Base-by-base conservation (phyloP, 768 basidiomycete species). In the Rhizopogon salebrosus region DNA sequence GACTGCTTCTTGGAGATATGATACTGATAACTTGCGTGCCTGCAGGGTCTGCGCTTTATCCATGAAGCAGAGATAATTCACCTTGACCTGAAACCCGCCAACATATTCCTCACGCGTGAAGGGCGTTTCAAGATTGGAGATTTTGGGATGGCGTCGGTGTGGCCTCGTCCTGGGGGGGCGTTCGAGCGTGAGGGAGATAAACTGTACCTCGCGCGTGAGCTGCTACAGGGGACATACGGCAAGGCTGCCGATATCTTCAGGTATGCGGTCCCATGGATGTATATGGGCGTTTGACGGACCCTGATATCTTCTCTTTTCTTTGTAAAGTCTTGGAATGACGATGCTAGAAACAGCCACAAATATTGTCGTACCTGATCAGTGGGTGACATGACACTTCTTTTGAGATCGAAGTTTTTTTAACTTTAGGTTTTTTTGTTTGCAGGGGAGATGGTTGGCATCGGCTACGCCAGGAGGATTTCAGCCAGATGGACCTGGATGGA, bases 121-220 rank as follows among this genome's bases (percentile, higher is more conserved):
- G 97, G 97, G 1, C 80, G 87, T 41, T 87, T 99, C 73, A 93
- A 92, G 74, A 93, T 99, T 66, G 95, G 95, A 7, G 97, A 99
- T 68, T 98, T 98, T 73, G 97, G 97, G 8, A 93, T 99, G 85
- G 95, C 95, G n/a, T 91, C 92, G 6, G 62, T 92, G 49, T 95
- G 92, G 89, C 92, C 93, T 1, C 75, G 93, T 36, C 45, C 60
- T 6, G 59, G 67, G 3, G 75, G 73, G 13, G 67, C 69, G n/a
- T 93, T 98, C 65, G 95, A 98, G 69, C 81, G 97, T 14, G 97
- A 99, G 69, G 97, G 97, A 5, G 97, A 99, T 70, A 89, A 98
- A 67, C 77, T 95, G 58, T 99, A 99, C 73, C 80, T 99, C 72
- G 94, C 97, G 37, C 92, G 92, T 10, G 97, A 99, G 72, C 90